Evolutionary conservation across 495 filamentous ascomycete genomes (phyloP), one percentile per base, ranked within the genome.

Genomic region (Chaetomium cochliodes): DNA sequence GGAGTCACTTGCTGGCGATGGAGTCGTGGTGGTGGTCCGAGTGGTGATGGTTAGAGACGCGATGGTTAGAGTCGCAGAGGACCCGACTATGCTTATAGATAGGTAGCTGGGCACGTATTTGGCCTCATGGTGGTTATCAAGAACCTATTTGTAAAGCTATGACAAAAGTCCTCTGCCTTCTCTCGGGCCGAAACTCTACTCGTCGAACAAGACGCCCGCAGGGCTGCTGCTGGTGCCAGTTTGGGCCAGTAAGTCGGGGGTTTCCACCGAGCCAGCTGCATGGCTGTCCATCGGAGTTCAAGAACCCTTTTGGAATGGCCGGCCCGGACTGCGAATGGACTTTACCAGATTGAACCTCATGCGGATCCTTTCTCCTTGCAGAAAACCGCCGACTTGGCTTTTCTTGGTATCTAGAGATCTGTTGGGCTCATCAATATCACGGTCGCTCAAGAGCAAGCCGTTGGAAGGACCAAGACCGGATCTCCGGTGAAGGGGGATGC

Each of bases 331-430:
- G 30, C 20, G 25, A 47, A 28, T 41, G 6, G 51, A 37, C 58
- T 58, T 58, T 58, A 28, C 53, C 44, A 62, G 56, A 58, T 62
- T 62, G 52, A 28, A 51, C 20, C 42, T 16, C n/a, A 52, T 52
- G 61, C 26, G 50, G 58, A 64, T 65, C 62, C 49, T 64, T 64
- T 18, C 65, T 64, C 2, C 8, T 56, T 58, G 13, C 60, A 49
- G 65, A 61, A 57, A 67, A 59, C 37, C 61, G 62, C 66, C 62
- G 66, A 60, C 62, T 68, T 62, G 65, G 65, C 65, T 54, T 57
- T 46, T 62, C 58, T 49, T 56, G 57, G 47, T 61, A 20, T 60
- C 22, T 60, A 22, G 30, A 58, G 55, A 50, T 52, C 47, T 53
- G 28, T 33, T 46, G 25, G 23, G 16, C 13, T 6, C 42, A 13